phyloP scores from a whole-genome alignment of 2,329 filamentous ascomycete genomes.

The Beauveria scarabaeidicola region DNA sequence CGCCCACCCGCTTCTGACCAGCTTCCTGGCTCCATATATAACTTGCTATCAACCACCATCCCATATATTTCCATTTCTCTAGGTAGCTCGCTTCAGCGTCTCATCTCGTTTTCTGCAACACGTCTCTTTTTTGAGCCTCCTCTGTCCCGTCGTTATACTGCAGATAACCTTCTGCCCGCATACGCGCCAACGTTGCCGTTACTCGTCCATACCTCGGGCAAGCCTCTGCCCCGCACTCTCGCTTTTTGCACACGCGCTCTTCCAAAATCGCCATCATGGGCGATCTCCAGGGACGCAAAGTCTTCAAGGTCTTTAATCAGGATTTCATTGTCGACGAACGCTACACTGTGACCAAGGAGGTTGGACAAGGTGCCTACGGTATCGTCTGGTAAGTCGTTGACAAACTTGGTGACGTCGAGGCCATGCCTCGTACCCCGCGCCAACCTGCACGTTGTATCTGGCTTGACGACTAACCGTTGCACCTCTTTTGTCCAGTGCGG shows the following conservation, averaged over 20 bases:
- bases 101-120: not conserved
- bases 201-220: not conserved
- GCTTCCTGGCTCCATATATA: conserved; percentile 1
- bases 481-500: conserved; percentile 53
- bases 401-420: not conserved
- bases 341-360: conserved; percentile 97
- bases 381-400: conserved; percentile 73
- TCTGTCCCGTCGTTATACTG: not conserved
- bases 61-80: not conserved
- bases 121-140: not conserved
- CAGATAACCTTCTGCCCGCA: not conserved
- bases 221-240: conserved; percentile 3
- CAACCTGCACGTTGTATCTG: not conserved
- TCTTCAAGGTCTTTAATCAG: conserved; percentile 99
- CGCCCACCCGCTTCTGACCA: conserved; percentile 1
- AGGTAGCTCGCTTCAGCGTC: not conserved
- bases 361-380: conserved; percentile 95
- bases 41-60: conserved; percentile 4
- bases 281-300: conserved; percentile 57
- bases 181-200: not conserved
- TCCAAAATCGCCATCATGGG: conserved; percentile 21
- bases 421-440: conserved; percentile 13
- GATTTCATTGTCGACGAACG: conserved; percentile 98
- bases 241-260: conserved; percentile 7
- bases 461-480: conserved; percentile 1